These are phyloP conservation scores for Acacia melanoxylon DNA, from an alignment of 306 rosid species.

Conservation along the genomic window DNA sequence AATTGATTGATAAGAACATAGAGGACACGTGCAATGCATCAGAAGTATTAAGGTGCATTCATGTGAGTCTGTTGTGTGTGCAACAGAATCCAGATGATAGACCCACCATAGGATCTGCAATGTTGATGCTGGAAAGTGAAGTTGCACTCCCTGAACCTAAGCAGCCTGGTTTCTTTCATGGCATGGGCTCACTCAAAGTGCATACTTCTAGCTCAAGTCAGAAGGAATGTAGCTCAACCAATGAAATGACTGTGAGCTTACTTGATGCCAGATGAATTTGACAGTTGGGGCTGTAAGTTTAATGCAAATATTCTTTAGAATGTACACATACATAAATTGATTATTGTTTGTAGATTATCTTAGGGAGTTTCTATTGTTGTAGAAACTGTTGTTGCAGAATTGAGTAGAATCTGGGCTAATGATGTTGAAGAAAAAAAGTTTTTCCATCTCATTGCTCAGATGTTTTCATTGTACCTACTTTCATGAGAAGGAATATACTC, in stretches of 20 bases:
- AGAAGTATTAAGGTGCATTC: conserved; percentile 39
- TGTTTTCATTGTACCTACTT: too few relatives aligned
- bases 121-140: conserved; percentile 40
- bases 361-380: neutral
- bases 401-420: neutral
- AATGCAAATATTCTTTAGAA: neutral
- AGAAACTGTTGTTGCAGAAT: too few relatives aligned
- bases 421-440: neutral
- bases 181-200: neutral
- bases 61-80: conserved; percentile 42
- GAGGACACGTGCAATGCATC: neutral
- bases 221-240: conserved; percentile 33
- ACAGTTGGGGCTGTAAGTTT: neutral
- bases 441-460: too few relatives aligned
- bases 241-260: neutral
- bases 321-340: neutral
- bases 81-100: conserved; percentile 35
- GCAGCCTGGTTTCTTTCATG: conserved; percentile 37
- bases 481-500: too few relatives aligned
- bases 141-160: conserved; percentile 31
- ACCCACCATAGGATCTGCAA: conserved; percentile 9
- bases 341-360: neutral
- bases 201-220: conserved; percentile 6
- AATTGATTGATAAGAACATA: conserved; percentile 31
- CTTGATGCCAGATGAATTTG: neutral